A percentile compares a stretch with the other conserved stretches of the same genome.
These are phyloP conservation scores for Glaciozyma antarctica DNA, from an alignment of 768 basidiomycete species.

Conservation along the genomic window DNA sequence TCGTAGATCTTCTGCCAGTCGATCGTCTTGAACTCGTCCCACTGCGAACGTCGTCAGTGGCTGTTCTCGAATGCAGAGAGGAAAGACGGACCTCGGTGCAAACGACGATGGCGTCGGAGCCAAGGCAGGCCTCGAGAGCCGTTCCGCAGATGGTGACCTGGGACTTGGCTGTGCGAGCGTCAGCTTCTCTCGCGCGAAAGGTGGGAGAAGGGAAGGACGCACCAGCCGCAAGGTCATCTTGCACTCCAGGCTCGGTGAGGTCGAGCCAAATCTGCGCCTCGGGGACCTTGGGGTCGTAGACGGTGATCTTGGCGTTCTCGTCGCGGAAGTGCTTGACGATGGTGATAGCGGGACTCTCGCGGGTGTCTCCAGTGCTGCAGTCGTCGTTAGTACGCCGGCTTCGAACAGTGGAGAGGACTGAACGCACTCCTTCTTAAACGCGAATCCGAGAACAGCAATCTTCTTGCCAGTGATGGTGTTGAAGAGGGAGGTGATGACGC, in stretches of 20 bases:
- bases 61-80: not conserved
- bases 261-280: slow-evolving; percentile 73
- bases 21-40: slow-evolving; percentile 90
- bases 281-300: slow-evolving; percentile 84
- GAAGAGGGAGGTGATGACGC: slow-evolving; percentile 94
- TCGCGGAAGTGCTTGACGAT: slow-evolving; percentile 86
- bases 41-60: slow-evolving; percentile 37
- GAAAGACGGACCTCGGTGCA: slow-evolving; percentile 58
- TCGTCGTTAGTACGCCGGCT: slow-evolving; percentile 47
- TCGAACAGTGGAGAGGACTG: not conserved
- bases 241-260: slow-evolving; percentile 45
- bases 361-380: slow-evolving; percentile 98
- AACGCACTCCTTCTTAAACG: slow-evolving; percentile 78
- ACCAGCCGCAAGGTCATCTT: slow-evolving; percentile 55
- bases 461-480: slow-evolving; percentile 96
- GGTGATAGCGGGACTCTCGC: slow-evolving; percentile 91
- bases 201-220: slow-evolving; percentile 36
- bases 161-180: slow-evolving; percentile 60
- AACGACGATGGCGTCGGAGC: slow-evolving; percentile 86
- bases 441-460: slow-evolving; percentile 94
- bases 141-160: slow-evolving; percentile 67
- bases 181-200: slow-evolving; percentile 5
- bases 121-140: slow-evolving; percentile 76
- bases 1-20: slow-evolving; percentile 80
- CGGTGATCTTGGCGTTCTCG: slow-evolving; percentile 72